These are phyloP conservation scores for Fusarium coffeatum DNA, from an alignment of 2,329 filamentous ascomycete genomes.

Conservation along the genomic window DNA sequence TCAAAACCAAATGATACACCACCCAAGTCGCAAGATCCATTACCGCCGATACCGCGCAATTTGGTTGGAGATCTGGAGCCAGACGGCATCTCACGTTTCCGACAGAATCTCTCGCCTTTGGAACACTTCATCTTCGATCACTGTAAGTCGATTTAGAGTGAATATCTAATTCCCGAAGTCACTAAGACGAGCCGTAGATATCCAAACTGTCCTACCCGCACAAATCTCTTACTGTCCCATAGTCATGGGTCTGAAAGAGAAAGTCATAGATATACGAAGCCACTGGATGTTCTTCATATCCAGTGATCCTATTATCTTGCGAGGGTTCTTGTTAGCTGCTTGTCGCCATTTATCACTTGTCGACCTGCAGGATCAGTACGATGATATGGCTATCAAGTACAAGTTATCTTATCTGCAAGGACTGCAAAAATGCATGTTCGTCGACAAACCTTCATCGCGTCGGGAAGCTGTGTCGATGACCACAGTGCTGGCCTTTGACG, in stretches of 20 bases:
- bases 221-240: slow-evolving; percentile 6
- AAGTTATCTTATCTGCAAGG: slow-evolving; percentile 2
- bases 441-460: background rate
- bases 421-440: background rate
- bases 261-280: background rate
- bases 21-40: accelerated
- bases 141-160: background rate
- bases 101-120: background rate
- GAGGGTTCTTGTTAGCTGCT: background rate
- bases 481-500: slow-evolving; percentile 1
- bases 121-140: slow-evolving; percentile 10
- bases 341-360: slow-evolving; percentile 7
- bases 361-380: background rate
- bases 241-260: background rate
- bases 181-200: background rate
- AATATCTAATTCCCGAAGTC: accelerated
- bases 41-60: background rate
- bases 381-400: background rate
- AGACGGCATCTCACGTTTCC: background rate
- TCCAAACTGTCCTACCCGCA: slow-evolving; percentile 3
- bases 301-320: background rate
- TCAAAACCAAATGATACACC: accelerated
- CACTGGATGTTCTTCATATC: slow-evolving; percentile 18
- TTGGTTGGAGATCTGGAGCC: background rate
- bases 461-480: slow-evolving; percentile 14